phyloP scores from a whole-genome alignment of 2,329 filamentous ascomycete species.

The Aschersonia sp. region DNA sequence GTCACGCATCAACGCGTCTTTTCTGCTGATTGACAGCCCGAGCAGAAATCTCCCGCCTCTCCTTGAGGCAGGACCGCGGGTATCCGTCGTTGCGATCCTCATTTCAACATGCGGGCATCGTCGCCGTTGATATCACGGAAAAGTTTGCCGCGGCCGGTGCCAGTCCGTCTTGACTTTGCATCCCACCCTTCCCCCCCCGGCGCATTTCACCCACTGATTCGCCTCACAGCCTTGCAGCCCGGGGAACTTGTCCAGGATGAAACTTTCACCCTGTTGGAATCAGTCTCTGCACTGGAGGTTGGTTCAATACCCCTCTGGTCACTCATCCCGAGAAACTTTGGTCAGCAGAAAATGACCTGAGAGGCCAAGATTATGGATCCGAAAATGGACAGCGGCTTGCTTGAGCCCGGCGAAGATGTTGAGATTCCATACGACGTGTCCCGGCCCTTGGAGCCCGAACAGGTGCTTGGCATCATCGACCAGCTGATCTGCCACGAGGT shows the following conservation, averaged over 20 bases:
- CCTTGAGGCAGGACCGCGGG: conserved; percentile 16
- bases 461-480: conserved; percentile 88
- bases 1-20: neutral
- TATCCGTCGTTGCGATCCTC: conserved; percentile 19
- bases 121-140: conserved; percentile 43
- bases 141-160: conserved; percentile 37
- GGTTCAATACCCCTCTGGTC: conserved; percentile 4
- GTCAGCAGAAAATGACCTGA: too few species aligned
- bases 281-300: conserved; percentile 73
- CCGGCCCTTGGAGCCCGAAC: conserved; percentile 51
- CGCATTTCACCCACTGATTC: conserved; percentile 8
- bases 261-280: conserved; percentile 84
- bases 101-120: conserved; percentile 27
- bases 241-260: conserved; percentile 90
- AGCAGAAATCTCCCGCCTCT: conserved; percentile 26
- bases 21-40: conserved; percentile 10
- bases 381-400: conserved; percentile 94
- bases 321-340: too few species aligned
- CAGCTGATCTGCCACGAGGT: conserved; percentile 83
- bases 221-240: conserved; percentile 47
- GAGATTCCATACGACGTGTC: conserved; percentile 71
- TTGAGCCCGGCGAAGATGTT: conserved; percentile 63
- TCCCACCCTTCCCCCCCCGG: conserved; percentile 5
- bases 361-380: conserved; percentile 78
- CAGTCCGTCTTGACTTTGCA: conserved; percentile 20